Conservation (phyloP, 345 rosid species). For the Capsella bursapastoris region DNA sequence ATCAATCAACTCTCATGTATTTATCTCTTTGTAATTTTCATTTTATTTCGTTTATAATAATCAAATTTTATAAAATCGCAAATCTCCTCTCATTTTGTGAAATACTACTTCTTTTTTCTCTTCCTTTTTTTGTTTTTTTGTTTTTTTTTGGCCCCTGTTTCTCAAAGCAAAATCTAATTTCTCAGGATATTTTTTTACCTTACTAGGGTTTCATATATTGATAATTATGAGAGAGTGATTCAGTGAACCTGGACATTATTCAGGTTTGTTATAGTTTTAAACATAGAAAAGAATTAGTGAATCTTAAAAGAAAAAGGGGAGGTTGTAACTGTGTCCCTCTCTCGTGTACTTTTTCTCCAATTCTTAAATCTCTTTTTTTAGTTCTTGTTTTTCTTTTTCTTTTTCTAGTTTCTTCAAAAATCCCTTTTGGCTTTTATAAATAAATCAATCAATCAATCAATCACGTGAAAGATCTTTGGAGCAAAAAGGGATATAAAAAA, state of each 20-base stretch:
- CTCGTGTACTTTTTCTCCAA: conserved; percentile 9
- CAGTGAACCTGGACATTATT: conserved; percentile 37
- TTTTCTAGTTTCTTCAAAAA: too few species aligned
- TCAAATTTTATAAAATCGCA: neutral
- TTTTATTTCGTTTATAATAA: neutral
- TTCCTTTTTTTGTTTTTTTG: neutral
- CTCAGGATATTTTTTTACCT: neutral
- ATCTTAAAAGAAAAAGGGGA: neutral
- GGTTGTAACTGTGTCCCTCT: conserved; percentile 36
- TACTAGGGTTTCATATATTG: neutral
- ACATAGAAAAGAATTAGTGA: conserved; percentile 6
- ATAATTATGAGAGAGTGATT: conserved; percentile 1
- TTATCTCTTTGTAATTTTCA: conserved; percentile 4
- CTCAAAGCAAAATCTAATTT: neutral
- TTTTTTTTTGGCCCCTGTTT: neutral
- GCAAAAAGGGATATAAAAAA: neutral
- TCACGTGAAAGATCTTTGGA: conserved; percentile 29
- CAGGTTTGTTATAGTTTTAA: conserved; percentile 17
- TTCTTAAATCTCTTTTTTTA: conserved; percentile 28
- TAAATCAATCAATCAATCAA: neutral
- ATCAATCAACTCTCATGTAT: conserved; percentile 29
- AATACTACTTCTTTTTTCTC: neutral
- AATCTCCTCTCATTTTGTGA: neutral
- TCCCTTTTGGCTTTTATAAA: conserved; percentile 11
- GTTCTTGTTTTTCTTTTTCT: neutral